A percentile compares a stretch with the other conserved stretches of the same genome.
phyloP scores from a whole-genome alignment of 2,329 filamentous ascomycete genomes.

The Phyllosticta citribraziliensis region DNA sequence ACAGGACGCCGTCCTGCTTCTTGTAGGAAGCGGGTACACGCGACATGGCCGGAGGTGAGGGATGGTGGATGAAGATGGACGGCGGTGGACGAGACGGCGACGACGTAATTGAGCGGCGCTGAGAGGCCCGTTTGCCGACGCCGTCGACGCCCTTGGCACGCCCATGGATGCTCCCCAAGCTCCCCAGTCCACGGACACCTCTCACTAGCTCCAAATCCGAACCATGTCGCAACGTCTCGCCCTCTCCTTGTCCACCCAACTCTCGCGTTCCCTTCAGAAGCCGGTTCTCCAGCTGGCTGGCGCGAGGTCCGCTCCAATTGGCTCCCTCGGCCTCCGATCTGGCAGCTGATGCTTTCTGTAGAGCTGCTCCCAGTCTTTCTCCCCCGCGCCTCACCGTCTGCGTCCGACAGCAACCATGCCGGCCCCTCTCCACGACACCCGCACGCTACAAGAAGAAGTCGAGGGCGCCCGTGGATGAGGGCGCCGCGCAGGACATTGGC shows the following conservation, averaged over 20 bases:
- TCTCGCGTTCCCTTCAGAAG: neutral
- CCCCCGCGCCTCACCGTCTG: neutral
- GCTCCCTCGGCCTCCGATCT: neutral
- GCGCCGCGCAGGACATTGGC: neutral
- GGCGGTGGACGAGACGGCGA: no score
- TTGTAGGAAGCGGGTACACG: constrained; percentile 56
- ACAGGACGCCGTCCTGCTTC: constrained; percentile 85
- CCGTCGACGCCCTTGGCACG: neutral
- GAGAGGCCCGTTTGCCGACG: neutral
- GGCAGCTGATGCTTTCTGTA: neutral
- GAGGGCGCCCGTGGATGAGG: neutral
- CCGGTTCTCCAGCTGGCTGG: constrained; percentile 1
- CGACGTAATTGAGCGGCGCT: neutral
- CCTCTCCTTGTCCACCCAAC: neutral
- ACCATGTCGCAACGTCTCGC: neutral
- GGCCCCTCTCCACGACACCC: constrained; percentile 34
- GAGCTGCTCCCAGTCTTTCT: neutral
- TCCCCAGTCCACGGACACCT: neutral
- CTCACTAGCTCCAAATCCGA: neutral
- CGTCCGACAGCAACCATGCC: neutral
- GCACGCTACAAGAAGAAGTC: constrained; percentile 38
- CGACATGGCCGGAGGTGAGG: constrained; percentile 22
- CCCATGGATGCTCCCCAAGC: neutral
- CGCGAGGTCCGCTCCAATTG: neutral
- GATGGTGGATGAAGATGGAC: neutral